Base-by-base conservation (phyloP, 2,329 filamentous ascomycete species). In the Aphanoascus verrucosus region DNA sequence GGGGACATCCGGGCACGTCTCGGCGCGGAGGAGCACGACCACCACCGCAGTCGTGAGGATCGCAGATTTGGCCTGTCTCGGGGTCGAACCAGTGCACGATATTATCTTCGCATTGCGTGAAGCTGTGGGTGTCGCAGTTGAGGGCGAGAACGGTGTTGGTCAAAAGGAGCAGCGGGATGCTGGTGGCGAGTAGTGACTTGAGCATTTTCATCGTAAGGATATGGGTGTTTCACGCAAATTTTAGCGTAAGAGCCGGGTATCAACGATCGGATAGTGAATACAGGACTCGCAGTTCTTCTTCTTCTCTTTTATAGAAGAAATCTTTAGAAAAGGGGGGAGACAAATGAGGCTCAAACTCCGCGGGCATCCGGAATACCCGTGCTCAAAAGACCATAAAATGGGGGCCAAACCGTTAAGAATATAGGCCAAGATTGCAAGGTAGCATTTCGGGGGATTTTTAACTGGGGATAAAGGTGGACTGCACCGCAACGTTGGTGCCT, bases 11-110 rank as follows among this genome's bases (percentile, higher is more conserved):
- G 0, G 82, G 82, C 19, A 81, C 76, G 23, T 74, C 76, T 11
- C 76, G 80, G 71, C 80, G 84, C 56, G 80, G 78, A 3, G 82
- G 80, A 7, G 81, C 82, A 42, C 77, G 74, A 53, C 82, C 82
- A 58, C 83, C 83, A 55, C 83, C 82, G 67, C 83, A 85, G 75
- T 85, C 82, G 59, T 82, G 74, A 57, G 79, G 63, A 11, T 72
- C 72, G 74, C 82, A 85, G 64, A 85, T 72, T 70, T 85, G 81
- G 63, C 81, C 80, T n/a, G 76, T 80, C 59, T 69, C 79, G 1
- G 81, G 81, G 53, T 45, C 43, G 43, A n/a, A 45, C 43, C 43
- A 45, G 43, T 45, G 43, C 4, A 45, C 43, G 43, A 45, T 45
- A 11, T 32, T 32, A 15, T 45, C 43, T 6, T 45, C 43, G 23